phyloP scores from a whole-genome alignment of 2,329 filamentous ascomycete species.

The Aspergillus floridensis region DNA sequence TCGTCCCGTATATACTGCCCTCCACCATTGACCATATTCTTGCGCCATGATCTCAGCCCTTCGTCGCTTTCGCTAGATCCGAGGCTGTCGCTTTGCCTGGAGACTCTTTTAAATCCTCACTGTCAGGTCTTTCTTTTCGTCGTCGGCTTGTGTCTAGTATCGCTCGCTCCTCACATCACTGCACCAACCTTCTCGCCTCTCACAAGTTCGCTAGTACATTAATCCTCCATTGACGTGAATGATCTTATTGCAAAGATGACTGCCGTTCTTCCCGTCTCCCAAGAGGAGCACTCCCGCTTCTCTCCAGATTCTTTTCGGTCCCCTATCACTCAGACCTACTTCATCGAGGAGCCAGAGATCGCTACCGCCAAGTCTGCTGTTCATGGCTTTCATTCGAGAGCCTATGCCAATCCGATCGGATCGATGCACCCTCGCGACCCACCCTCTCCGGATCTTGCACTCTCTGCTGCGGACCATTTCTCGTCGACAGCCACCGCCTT shows the following conservation, averaged over 20 bases:
- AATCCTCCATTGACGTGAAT: slow-evolving; percentile 4
- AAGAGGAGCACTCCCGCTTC: slow-evolving; percentile 32
- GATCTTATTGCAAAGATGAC: slow-evolving; percentile 30
- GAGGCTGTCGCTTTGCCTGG: neutral
- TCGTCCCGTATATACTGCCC: slow-evolving; percentile 1
- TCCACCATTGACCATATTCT: neutral
- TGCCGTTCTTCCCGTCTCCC: slow-evolving; percentile 32
- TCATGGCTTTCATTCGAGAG: slow-evolving; percentile 25
- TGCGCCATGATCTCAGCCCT: slow-evolving; percentile 2
- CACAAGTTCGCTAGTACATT: neutral
- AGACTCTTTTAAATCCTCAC: neutral
- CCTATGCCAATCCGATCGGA: slow-evolving; percentile 26
- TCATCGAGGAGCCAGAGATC: slow-evolving; percentile 24
- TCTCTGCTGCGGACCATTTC: slow-evolving; percentile 27
- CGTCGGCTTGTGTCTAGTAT: neutral
- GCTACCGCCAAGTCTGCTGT: slow-evolving; percentile 27
- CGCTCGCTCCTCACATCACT: neutral
- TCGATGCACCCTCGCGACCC: slow-evolving; percentile 37
- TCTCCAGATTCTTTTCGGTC: slow-evolving; percentile 32
- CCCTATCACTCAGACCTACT: slow-evolving; percentile 34
- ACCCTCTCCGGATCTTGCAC: slow-evolving; percentile 38
- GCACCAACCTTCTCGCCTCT: neutral
- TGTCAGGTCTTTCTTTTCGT: neutral
- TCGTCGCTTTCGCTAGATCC: neutral
- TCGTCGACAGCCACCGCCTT: slow-evolving; percentile 39